Evolutionary conservation across 2,329 filamentous ascomycete genomes (phyloP), one percentile per base, ranked within the genome.

Genomic region (Ampelomyces quisqualis): DNA sequence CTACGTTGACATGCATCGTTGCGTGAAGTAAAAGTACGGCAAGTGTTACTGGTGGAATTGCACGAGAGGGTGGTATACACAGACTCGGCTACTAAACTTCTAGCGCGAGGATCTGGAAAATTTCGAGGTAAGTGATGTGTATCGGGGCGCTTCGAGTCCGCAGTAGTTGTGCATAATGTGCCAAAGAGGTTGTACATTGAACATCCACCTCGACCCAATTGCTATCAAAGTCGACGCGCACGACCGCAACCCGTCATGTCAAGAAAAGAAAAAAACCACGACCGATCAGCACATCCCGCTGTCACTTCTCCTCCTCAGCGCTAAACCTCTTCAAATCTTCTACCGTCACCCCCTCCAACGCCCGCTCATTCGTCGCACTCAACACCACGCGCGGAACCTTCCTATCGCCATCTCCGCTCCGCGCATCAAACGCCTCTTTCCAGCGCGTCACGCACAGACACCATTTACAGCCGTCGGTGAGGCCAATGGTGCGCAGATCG

Each of bases 401-500:
- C 48, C 61, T 64, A 34, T 74, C 72, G 22, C 70, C 68, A 28
- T 74, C 73, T 9, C 67, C 67, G 32, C 70, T 73, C 45, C 75
- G 68, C 1, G 79, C 79, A 39, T 78, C 70, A 45, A 80, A 76
- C 2, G 79, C 81, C 60, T 84, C 79, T 51, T 76, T 76, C 78
- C 79, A 84, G 30, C 80, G 65, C 8, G 64, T 69, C 2, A 79
- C 79, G 55, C 81, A 84, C 4, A 84, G 64, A 62, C 81, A 84
- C 79, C 81, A 84, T 60, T 77, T 79, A 55, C 79, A 82, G 6
- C 80, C 80, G 9, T 70, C 75, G 14, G 71, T 77, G 39, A 84
- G 71, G 3, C 80, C 80, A 14, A 73, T 71, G 4, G 62, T 54
- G 17, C 78, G 73, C 22, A 84, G 68, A 54, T 84, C 77, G 55